phyloP scores from a whole-genome alignment of 805 yeast species.

The Sugiyamaella smithiae region DNA sequence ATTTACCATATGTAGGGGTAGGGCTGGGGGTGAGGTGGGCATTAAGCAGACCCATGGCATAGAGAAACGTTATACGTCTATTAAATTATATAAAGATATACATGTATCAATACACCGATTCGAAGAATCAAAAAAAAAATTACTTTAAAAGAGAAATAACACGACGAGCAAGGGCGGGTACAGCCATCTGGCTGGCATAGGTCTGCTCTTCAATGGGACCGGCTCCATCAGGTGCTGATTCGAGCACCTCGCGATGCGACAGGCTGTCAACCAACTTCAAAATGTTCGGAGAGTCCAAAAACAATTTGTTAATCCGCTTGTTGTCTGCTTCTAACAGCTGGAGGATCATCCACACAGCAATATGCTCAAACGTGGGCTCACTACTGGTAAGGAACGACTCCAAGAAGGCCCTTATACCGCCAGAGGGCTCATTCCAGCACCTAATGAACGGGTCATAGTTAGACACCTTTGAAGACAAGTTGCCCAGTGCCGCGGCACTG shows the following conservation, averaged over 20 bases:
- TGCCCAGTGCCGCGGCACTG: conserved; percentile 97
- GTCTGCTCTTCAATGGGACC: conserved; percentile 26
- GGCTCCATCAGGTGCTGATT: conserved; percentile 2
- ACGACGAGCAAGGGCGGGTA: conserved; percentile 36
- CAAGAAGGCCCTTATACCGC: conserved; percentile 84
- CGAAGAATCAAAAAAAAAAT: not conserved
- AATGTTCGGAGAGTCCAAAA: conserved; percentile 34
- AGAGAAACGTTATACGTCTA: not conserved
- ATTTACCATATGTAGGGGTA: too few species aligned
- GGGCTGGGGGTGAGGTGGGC: too few species aligned
- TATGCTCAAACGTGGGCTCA: conserved; percentile 94
- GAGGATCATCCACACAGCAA: conserved; percentile 94
- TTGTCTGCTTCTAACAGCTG: conserved; percentile 89
- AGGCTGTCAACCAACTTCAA: conserved; percentile 33
- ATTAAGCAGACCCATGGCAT: too few species aligned
- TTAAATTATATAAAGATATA: not conserved
- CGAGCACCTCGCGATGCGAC: conserved; percentile 30
- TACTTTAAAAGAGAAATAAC: conserved; percentile 23
- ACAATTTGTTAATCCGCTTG: conserved; percentile 43
- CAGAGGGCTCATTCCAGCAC: conserved; percentile 75
- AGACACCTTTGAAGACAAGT: conserved; percentile 84
- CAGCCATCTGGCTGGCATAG: conserved; percentile 36
- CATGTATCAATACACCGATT: not conserved
- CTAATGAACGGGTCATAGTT: conserved; percentile 77
- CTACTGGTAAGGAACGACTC: conserved; percentile 74